Conservation (phyloP, 2,329 filamentous ascomycete species). For the Fusarium sp. region DNA sequence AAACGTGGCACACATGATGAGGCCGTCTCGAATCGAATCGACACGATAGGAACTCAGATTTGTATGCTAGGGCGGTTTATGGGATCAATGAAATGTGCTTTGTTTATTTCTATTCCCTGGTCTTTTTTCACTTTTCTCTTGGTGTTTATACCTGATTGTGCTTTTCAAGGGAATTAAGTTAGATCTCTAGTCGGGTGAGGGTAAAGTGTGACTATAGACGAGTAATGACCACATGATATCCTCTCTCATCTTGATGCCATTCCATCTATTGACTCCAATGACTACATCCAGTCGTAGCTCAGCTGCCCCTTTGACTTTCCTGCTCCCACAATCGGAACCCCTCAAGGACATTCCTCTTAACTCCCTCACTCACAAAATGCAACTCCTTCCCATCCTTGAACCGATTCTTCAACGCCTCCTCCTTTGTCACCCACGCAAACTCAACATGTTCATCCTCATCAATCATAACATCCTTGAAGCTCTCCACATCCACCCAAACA, state of each 20-base stretch:
- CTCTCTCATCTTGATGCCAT: slow-evolving; percentile 7
- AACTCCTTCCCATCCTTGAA: slow-evolving; percentile 46
- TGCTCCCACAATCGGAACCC: slow-evolving; percentile 49
- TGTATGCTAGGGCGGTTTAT: slow-evolving; percentile 46
- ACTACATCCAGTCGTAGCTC: neutral
- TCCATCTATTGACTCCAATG: neutral
- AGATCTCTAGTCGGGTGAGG: slow-evolving; percentile 7
- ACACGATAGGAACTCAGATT: slow-evolving; percentile 26
- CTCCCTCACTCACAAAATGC: slow-evolving; percentile 50
- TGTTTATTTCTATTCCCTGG: slow-evolving; percentile 24
- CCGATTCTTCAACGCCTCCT: slow-evolving; percentile 47
- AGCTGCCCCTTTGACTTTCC: slow-evolving; percentile 4
- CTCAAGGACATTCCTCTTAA: slow-evolving; percentile 49
- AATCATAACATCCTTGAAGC: slow-evolving; percentile 44
- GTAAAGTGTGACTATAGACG: slow-evolving; percentile 36
- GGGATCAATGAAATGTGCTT: slow-evolving; percentile 47
- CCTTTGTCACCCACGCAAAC: slow-evolving; percentile 55
- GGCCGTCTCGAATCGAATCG: slow-evolving; percentile 9
- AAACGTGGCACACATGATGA: slow-evolving; percentile 34
- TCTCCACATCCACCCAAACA: slow-evolving; percentile 47
- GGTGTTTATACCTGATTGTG: slow-evolving; percentile 18
- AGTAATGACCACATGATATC: slow-evolving; percentile 40
- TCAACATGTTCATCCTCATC: slow-evolving; percentile 55
- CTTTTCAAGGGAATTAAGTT: slow-evolving; percentile 1
- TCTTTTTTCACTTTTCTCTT: slow-evolving; percentile 16